phyloP scores from a whole-genome alignment of 2,329 filamentous ascomycete species.

The Trichoderma citrinoviride region DNA sequence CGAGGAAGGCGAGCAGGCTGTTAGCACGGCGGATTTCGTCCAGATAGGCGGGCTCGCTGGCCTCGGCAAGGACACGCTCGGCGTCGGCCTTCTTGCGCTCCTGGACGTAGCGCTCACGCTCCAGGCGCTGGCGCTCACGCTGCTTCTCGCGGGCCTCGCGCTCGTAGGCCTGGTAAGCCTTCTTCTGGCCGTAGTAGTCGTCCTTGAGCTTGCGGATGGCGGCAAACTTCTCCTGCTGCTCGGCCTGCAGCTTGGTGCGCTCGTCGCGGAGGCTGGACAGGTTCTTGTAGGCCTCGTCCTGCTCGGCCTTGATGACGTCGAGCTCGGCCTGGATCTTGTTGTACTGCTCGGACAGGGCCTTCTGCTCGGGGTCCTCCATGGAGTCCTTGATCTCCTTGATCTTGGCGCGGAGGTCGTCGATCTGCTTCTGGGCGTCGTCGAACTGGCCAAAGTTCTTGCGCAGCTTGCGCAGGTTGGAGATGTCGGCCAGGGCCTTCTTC shows the following conservation, averaged over 20 bases:
- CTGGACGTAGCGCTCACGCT: conserved; percentile 70
- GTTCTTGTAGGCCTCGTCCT: conserved; percentile 87
- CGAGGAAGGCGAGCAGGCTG: conserved; percentile 85
- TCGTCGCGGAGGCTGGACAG: conserved; percentile 82
- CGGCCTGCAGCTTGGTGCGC: conserved; percentile 74
- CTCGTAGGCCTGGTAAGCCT: conserved; percentile 81
- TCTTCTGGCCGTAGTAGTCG: conserved; percentile 76
- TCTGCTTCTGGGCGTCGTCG: conserved; percentile 81
- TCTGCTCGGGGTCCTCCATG: conserved; percentile 87
- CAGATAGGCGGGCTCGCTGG: conserved; percentile 81
- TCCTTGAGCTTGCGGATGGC: conserved; percentile 87
- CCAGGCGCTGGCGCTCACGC: conserved; percentile 75
- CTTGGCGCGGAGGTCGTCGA: conserved; percentile 81
- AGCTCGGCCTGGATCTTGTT: conserved; percentile 82
- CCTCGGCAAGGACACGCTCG: conserved; percentile 73
- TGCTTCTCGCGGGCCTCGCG: conserved; percentile 74
- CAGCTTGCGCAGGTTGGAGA: conserved; percentile 78
- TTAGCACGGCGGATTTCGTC: conserved; percentile 90
- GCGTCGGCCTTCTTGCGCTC: conserved; percentile 74
- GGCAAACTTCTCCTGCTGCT: conserved; percentile 82
- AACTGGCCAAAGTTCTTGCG: conserved; percentile 88
- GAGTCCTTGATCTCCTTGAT: conserved; percentile 85
- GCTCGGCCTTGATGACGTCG: conserved; percentile 85
- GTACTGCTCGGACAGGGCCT: conserved; percentile 84
- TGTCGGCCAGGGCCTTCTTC: conserved; percentile 85